Evolutionary conservation across 768 basidiomycete genomes (phyloP), one percentile per base, ranked within the genome.

Genomic region (Trametes cubensis): DNA sequence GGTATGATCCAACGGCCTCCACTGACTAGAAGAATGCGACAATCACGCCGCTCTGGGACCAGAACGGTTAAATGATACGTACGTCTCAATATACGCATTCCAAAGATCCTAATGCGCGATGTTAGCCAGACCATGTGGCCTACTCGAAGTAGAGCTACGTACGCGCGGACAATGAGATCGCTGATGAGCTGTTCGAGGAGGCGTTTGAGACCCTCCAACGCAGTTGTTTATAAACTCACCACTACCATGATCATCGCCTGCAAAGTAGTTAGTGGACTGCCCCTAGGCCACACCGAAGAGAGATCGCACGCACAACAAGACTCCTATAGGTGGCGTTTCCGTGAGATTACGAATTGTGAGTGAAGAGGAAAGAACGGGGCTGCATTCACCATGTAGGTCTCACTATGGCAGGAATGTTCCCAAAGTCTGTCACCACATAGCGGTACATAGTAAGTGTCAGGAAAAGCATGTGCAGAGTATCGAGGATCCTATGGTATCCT

Each of bases 91-190:
- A 65, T 44, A 4, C 66, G 60, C 25, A 60, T 58, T 2, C 55
- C 55, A 58, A 64, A 67, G 34, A 67, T 57, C 6, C 63, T 64
- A 25, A 25, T 26, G 2, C 23, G 8, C 53, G 49, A 38, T 18
- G 28, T 34, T 20, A 20, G 42, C 6, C n/a, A 41, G n/a, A 39
- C 2, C 23, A 28, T 41, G 6, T 10, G 10, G 4, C n/a, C n/a
- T n/a, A 20, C 2, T 18, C 18, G 18, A 23, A n/a, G 21, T 14
- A 17, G 21, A 25, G n/a, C n/a, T n/a, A 53, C 61, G 40, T 28
- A 67, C 66, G 57, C 66, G 38, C 66, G 57, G 7, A 67, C 66
- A 14, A 67, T 57, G 45, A 48, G 41, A 52, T 67, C 65, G 49
- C 66, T 67, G 26, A 62, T 18, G 26, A 57, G 62, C 66, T 67